Percentiles rank a stretch among this genome's conserved stretches.
phyloP scores from a whole-genome alignment of 1,284 basidiomycete genomes.

The Cystobasidium slooffiae region DNA sequence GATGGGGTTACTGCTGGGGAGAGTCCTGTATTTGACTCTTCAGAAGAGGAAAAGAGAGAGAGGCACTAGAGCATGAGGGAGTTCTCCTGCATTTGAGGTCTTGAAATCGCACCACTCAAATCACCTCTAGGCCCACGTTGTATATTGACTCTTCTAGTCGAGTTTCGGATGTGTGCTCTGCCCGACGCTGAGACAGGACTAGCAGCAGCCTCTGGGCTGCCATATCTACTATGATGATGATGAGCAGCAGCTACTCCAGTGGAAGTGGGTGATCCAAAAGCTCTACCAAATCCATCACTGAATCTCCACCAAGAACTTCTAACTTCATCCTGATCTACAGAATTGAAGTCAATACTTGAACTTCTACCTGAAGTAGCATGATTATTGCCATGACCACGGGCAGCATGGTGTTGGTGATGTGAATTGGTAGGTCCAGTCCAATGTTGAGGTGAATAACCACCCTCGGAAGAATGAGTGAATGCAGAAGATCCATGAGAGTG shows the following conservation, averaged over 20 bases:
- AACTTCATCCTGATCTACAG: conserved; percentile 32
- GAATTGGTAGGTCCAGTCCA: conserved; percentile 2
- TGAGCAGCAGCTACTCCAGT: not conserved
- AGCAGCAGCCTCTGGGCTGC: not conserved
- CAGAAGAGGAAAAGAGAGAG: not conserved
- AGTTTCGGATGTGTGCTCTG: conserved; percentile 28
- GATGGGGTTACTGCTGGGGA: not conserved
- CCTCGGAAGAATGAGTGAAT: conserved; percentile 15
- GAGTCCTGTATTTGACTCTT: not conserved
- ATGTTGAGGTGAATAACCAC: conserved; percentile 20
- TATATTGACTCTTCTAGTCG: conserved; percentile 39
- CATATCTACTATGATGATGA: not conserved
- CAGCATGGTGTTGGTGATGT: not conserved
- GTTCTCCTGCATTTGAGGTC: conserved; percentile 44
- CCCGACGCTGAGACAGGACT: conserved; percentile 21
- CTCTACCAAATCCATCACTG: conserved; percentile 39
- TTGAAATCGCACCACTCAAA: conserved; percentile 24
- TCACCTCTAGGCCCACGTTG: conserved; percentile 33
- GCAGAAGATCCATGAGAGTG: conserved; percentile 36
- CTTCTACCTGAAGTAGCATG: conserved; percentile 30
- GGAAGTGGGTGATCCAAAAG: conserved; percentile 15
- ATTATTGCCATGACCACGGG: not conserved
- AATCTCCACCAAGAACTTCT: conserved; percentile 43
- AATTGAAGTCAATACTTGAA: conserved; percentile 39
- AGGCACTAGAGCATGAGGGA: conserved; percentile 29